phyloP scores from a whole-genome alignment of 805 yeast genomes.

The Cyberlindnera americana region DNA sequence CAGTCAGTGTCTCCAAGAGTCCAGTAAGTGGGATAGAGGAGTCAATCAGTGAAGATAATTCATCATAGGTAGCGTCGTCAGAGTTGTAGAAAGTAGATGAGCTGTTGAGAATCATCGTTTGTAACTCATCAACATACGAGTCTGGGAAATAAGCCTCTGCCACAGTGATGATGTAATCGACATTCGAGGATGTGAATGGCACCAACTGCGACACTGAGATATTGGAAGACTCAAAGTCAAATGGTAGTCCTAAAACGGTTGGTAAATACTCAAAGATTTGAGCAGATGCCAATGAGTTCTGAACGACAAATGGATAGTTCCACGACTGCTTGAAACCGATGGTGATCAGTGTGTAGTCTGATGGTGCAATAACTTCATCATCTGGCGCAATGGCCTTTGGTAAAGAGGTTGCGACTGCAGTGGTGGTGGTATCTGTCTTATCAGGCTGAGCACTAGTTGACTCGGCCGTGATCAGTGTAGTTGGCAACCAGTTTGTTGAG shows the following conservation, averaged over 20 bases:
- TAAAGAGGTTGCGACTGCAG: conserved; percentile 43
- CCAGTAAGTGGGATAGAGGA: conserved; percentile 57
- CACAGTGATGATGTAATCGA: conserved; percentile 73
- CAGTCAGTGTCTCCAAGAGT: conserved; percentile 24
- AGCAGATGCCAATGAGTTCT: conserved; percentile 70
- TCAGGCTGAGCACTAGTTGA: conserved; percentile 25
- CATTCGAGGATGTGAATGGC: conserved; percentile 61
- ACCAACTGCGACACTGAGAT: conserved; percentile 65
- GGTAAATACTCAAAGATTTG: conserved; percentile 86
- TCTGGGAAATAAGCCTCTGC: conserved; percentile 84
- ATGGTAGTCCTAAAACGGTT: conserved; percentile 61
- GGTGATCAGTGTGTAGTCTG: conserved; percentile 55
- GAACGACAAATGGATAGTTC: conserved; percentile 81
- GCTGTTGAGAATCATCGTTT: conserved; percentile 43
- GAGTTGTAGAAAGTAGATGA: conserved; percentile 60
- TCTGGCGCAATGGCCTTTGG: conserved; percentile 82
- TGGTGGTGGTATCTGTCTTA: conserved; percentile 15
- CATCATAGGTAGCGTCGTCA: conserved; percentile 48
- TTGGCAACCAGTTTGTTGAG: conserved; percentile 42
- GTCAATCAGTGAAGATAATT: conserved; percentile 72
- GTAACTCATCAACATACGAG: conserved; percentile 45
- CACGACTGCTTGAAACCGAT: conserved; percentile 76
- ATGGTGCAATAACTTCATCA: conserved; percentile 36
- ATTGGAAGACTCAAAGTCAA: conserved; percentile 37
- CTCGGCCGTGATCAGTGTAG: conserved; percentile 38